Evolutionary conservation across 73 alveolate species (phyloP), one percentile per base, ranked within the genome.

Genomic region (Tetrahymena thermophila): DNA sequence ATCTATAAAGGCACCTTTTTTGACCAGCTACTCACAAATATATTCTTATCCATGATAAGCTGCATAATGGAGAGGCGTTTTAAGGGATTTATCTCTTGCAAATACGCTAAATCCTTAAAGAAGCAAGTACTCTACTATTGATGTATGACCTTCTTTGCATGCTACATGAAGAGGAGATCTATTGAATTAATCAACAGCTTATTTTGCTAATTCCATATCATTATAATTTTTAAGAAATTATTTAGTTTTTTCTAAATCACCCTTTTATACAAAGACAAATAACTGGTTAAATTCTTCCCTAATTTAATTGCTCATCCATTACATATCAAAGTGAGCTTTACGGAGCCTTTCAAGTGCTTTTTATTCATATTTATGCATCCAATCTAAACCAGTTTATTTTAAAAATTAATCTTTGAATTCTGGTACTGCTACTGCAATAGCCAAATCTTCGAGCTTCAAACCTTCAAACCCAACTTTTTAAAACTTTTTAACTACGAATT

Each of bases 381-480:
- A 99, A 94, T 98, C 99, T 11, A 97, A 97, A 21, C 98, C 98
- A 21, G 99, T 97, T 19, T 97, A 96, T 94, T 96, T 96, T 56
- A 96, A 94, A 96, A 98, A 98, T 83, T 97, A 97, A 55, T 97
- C 89, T 38, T 98, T 97, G 94, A 98, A 99, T 85, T 98, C 97
- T 10, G 99, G 99, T 85, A 98, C 97, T 35, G 98, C 97, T 94
- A 98, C 96, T 15, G 99, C 98, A 84, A 98, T 93, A 13, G 99
- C 99, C 10, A 99, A 96, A 94, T 99, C 99, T 94, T 99, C 99
- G 15, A 99, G 98, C 15, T 99, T 94, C 58, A 99, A 94, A 14
- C 99, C 97, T 84, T 98, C 98, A 93, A 99, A 98, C 19, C 99
- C 99, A 94, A 98, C 98, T 94, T 98, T 99, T 85, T 98, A 93